Percentiles rank a stretch among this genome's conserved stretches.
Evolutionary conservation across 441 rosid species (phyloP).

Genomic region (Sinapis alba): DNA sequence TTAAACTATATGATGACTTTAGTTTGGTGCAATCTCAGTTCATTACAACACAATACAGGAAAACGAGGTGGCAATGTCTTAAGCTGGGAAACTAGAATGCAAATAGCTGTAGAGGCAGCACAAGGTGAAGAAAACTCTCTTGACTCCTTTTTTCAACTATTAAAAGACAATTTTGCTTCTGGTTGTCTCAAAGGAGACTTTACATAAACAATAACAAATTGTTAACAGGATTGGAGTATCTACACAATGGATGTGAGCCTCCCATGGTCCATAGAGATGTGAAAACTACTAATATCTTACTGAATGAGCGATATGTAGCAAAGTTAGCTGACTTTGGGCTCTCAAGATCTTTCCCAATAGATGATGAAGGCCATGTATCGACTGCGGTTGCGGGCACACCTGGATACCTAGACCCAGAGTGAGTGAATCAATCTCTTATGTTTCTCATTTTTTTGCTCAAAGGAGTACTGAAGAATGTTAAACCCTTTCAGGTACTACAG

Average conservation of each 20-base stretch:
- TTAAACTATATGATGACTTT: background rate
- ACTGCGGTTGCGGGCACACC: constrained; percentile 40
- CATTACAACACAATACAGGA: background rate
- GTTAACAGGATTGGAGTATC: constrained; percentile 47
- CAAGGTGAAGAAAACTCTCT: constrained; percentile 41
- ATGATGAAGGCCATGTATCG: constrained; percentile 26
- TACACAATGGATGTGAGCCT: constrained; percentile 50
- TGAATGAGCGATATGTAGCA: constrained; percentile 40
- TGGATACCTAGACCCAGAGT: constrained; percentile 48
- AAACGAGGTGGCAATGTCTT: constrained; percentile 26
- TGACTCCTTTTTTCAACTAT: background rate
- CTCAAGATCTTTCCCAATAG: constrained; percentile 40
- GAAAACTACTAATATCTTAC: constrained; percentile 47
- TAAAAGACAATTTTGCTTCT: background rate
- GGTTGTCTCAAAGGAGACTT: background rate
- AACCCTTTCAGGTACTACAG: constrained; percentile 28
- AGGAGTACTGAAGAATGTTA: background rate
- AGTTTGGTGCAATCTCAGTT: background rate
- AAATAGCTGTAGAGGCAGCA: constrained; percentile 53
- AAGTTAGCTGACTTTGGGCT: constrained; percentile 54
- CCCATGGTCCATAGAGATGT: constrained; percentile 54
- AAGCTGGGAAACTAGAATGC: constrained; percentile 50
- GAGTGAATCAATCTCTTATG: constrained; percentile 4
- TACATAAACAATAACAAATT: background rate
- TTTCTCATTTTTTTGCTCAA: background rate